Base-by-base conservation (phyloP, 768 basidiomycete species). In the Naganishia vishniacii region DNA sequence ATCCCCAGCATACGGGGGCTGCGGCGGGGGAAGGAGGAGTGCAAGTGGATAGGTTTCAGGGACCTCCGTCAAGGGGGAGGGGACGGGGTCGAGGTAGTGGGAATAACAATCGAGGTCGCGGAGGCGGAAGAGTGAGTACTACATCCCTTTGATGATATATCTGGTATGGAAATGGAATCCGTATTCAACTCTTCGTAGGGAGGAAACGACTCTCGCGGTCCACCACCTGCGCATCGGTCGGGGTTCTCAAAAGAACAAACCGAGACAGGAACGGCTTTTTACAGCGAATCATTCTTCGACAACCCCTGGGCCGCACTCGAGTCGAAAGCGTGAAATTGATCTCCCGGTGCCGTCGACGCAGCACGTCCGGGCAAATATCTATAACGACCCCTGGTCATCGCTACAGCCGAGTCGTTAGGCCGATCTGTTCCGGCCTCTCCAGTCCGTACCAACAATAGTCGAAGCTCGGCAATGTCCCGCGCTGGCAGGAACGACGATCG, bases 241-340 rank as follows among this genome's bases (percentile, higher is more conserved):
- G 53, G 53, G 16, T 56, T 56, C 37, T 56, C 53, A 12, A 56
- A 56, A n/a, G 31, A 56, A 37, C 53, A 56, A 15, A 56, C 53
- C 12, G 34, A 56, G 20, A 37, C 34, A 9, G 53, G 53, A 41
- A 41, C 31, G 20, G 53, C 53, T n/a, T 56, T 56, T 26, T 37
- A 37, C 53, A 56, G 53, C 31, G 53, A 56, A 37, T 56, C 53
- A 13, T 56, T 56, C 23, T 56, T 56, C 31, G 53, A 56, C 20
- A 34, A 56, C 37, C 53, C 53, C 9, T 56, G 53, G 53, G 53
- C 53, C 9, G 49, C 13, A 9, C 28, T 51, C 11, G 32, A 34
- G 34, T 51, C 32, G 48, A 9, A 49, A 49, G 47, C 37, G 37
- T 40, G 16, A 16, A 40, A 40, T 8, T 8, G 37, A 8, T 8